Evolutionary conservation across 768 basidiomycete genomes (phyloP).

Genomic region (Tricholoma terreum): DNA sequence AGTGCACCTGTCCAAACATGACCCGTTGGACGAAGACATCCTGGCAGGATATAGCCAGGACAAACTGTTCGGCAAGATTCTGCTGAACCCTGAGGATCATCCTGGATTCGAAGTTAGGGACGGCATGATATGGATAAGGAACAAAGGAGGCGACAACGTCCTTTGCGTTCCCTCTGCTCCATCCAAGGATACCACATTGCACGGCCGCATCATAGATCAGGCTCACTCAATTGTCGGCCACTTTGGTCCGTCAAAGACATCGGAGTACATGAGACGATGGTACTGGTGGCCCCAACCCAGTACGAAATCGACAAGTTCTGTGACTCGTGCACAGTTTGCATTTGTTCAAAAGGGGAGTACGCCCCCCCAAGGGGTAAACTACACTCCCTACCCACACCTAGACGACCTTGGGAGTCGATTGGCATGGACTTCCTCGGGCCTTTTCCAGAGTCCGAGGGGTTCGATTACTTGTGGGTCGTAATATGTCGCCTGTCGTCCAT

Average conservation of each 20-base stretch:
- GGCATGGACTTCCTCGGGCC: slow-evolving; percentile 1
- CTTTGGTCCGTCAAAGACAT: slow-evolving; percentile 24
- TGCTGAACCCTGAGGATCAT: background rate
- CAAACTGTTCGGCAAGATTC: background rate
- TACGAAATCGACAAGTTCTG: slow-evolving; percentile 7
- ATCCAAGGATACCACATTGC: background rate
- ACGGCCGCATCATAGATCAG: slow-evolving; percentile 13
- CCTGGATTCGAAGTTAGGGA: background rate
- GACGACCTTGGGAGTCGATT: background rate
- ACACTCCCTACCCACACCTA: background rate
- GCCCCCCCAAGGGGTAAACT: background rate
- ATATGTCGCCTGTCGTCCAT: background rate
- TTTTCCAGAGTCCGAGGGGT: background rate
- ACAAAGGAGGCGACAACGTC: slow-evolving; percentile 3
- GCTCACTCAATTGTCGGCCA: slow-evolving; percentile 32
- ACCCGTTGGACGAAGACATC: background rate
- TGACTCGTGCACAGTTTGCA: background rate
- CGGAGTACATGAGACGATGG: slow-evolving; percentile 26
- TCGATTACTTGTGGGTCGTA: background rate
- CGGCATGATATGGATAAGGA: background rate
- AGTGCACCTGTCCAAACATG: background rate
- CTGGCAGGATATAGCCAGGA: background rate
- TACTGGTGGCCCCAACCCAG: slow-evolving; percentile 17
- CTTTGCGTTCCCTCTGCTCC: slow-evolving; percentile 19
- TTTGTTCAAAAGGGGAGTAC: background rate